phyloP scores from a whole-genome alignment of 805 yeast species.

The Blastobotrys robertii region DNA sequence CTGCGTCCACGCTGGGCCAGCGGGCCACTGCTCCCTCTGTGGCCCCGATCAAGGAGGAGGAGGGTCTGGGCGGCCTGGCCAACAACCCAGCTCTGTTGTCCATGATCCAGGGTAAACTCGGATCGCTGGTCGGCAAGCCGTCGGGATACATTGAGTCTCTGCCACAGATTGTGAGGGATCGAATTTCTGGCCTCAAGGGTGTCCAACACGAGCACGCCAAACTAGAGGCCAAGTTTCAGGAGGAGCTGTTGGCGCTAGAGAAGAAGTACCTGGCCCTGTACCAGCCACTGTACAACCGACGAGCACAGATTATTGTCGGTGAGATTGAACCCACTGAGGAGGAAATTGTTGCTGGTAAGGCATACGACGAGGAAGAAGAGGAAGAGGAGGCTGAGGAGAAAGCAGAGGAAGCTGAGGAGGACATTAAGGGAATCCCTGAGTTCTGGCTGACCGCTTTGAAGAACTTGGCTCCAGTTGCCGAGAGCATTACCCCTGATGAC shows the following conservation, averaged over 20 bases:
- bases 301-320: slow-evolving; percentile 68
- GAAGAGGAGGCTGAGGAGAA: slow-evolving; percentile 36
- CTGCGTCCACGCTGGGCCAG: slow-evolving; percentile 58
- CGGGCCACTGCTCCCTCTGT: slow-evolving; percentile 34
- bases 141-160: slow-evolving; percentile 77
- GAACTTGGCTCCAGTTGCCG: slow-evolving; percentile 71
- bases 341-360: slow-evolving; percentile 72
- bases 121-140: slow-evolving; percentile 72
- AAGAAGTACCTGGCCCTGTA: slow-evolving; percentile 64
- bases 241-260: slow-evolving; percentile 78
- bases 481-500: slow-evolving; percentile 83
- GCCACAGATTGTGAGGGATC: slow-evolving; percentile 60
- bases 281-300: slow-evolving; percentile 63
- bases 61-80: slow-evolving; percentile 37
- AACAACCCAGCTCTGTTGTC: slow-evolving; percentile 76
- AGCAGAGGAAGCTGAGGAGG: slow-evolving; percentile 35
- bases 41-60: slow-evolving; percentile 72
- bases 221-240: slow-evolving; percentile 84
- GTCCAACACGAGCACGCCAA: slow-evolving; percentile 71
- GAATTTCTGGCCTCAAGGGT: slow-evolving; percentile 75
- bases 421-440: slow-evolving; percentile 70
- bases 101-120: slow-evolving; percentile 83
- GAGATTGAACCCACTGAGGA: slow-evolving; percentile 63
- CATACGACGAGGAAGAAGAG: slow-evolving; percentile 48
- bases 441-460: slow-evolving; percentile 96